A percentile compares a stretch with the other conserved stretches of the same genome.
Conservation (phyloP, 306 rosid genomes). For the Cicer bijugum region DNA sequence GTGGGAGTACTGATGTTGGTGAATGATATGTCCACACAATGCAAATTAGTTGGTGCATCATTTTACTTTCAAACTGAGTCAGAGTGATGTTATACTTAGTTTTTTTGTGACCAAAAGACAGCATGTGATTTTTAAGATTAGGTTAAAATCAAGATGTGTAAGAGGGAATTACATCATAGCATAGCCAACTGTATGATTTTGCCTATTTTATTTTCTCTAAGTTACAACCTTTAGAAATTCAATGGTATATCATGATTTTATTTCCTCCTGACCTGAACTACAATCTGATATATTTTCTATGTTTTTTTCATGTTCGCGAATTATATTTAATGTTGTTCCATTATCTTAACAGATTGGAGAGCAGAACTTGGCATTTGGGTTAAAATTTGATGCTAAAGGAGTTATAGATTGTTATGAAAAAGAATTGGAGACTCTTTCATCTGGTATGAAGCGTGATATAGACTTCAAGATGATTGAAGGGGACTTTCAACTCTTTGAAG, state of each 20-base stretch:
- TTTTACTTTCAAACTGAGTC: constrained; percentile 16
- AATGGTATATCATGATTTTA: not conserved
- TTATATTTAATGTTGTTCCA: constrained; percentile 36
- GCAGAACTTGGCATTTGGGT: constrained; percentile 83
- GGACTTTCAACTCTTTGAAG: constrained; percentile 83
- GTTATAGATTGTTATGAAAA: constrained; percentile 85
- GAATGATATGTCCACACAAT: not conserved
- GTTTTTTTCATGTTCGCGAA: constrained; percentile 17
- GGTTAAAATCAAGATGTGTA: not conserved
- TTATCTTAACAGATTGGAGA: constrained; percentile 67
- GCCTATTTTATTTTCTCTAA: constrained; percentile 11
- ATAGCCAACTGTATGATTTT: constrained; percentile 16
- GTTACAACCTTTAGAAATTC: constrained; percentile 30
- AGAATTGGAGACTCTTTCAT: constrained; percentile 62
- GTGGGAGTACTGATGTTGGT: constrained; percentile 7
- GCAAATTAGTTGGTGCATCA: constrained; percentile 18
- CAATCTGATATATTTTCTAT: constrained; percentile 9
- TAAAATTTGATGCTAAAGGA: constrained; percentile 86
- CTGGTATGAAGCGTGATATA: constrained; percentile 71
- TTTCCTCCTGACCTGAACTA: constrained; percentile 14
- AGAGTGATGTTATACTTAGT: constrained; percentile 12
- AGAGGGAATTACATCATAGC: constrained; percentile 15
- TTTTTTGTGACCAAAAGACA: constrained; percentile 22
- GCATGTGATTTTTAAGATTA: constrained; percentile 3
- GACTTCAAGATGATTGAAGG: constrained; percentile 90